Conservation (phyloP, 202 grass and related monocot species). For the Dendrocalamus latiflorus region DNA sequence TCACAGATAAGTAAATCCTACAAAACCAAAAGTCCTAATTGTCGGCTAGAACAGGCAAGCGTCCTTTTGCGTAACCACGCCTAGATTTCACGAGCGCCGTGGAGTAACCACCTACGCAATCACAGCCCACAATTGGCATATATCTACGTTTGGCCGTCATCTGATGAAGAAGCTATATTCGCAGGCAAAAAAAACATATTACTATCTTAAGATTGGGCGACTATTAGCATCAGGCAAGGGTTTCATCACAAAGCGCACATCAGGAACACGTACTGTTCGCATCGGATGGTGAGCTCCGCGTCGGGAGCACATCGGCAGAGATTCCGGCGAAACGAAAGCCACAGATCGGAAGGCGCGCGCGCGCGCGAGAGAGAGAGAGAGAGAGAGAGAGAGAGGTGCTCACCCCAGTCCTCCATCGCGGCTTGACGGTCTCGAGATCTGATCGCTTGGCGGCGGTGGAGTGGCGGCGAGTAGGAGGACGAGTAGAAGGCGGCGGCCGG, state of each 20-base stretch:
- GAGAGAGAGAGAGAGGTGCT: no score
- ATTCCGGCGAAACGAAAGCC: no score
- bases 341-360: no score
- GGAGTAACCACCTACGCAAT: neutral
- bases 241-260: neutral
- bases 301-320: neutral
- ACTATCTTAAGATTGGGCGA: neutral
- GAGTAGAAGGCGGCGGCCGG: neutral
- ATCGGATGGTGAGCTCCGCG: neutral
- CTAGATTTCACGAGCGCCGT: neutral
- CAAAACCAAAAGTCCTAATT: neutral
- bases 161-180: no score
- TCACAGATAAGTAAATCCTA: neutral
- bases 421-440: constrained; percentile 23
- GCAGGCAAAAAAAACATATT: neutral
- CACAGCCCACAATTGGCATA: neutral
- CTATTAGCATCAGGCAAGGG: neutral
- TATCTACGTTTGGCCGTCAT: neutral
- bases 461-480: neutral
- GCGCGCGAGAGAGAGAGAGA: no score
- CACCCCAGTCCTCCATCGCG: no score
- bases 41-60: neutral
- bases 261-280: neutral
- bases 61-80: neutral
- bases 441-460: neutral